Base-by-base conservation (phyloP, 441 rosid species). In the Lepidium campestre region DNA sequence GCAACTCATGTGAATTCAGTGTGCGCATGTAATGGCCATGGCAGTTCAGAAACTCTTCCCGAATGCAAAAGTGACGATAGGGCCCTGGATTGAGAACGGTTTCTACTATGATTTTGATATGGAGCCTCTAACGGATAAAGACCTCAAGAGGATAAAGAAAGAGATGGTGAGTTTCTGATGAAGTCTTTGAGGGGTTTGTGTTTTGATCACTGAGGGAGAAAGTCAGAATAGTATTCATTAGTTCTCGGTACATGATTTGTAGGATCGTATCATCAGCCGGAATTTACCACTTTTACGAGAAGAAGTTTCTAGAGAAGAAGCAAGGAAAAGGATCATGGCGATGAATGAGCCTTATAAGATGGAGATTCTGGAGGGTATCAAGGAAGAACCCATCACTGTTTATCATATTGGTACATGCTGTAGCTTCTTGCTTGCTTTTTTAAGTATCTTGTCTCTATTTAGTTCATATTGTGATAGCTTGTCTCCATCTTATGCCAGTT, bases 21-120 rank as follows among this genome's bases (percentile, higher is more conserved):
- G 96, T 77, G 96, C 98, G 1, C 98, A 93, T 81, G 97, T 93
- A 49, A 88, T 93, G 98, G 98, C 96, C 19, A 93, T 93, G 98
- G 96, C 98, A 40, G 97, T 90, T 78, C 98, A 93, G 71, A 93
- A 78, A 83, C 83, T 93, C 56, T 87, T 66, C 69, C 94, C 96
- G 1, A 81, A 87, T 68, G 96, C 97, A 4, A 93, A 93, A 83
- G 98, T 93, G 55, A 88, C 97, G 0, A 86, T 93, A 69, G 98
- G 98, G 19, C 97, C 98, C 1, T 93, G 98, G 98, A 90, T 93
- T 54, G 97, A 90, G n/a, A 88, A 81, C 20, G 97, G 98, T 22
- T 93, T 93, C 69, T 93, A 90, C 50, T 90, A 93, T 27, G 98
- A 93, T 78, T 93, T 90, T 36, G 98, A 93, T 71, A 83, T 87